A percentile compares a stretch with the other conserved stretches of the same genome.
phyloP scores from a whole-genome alignment of 1,139 yeast genomes.

The Diutina ranongensis region DNA sequence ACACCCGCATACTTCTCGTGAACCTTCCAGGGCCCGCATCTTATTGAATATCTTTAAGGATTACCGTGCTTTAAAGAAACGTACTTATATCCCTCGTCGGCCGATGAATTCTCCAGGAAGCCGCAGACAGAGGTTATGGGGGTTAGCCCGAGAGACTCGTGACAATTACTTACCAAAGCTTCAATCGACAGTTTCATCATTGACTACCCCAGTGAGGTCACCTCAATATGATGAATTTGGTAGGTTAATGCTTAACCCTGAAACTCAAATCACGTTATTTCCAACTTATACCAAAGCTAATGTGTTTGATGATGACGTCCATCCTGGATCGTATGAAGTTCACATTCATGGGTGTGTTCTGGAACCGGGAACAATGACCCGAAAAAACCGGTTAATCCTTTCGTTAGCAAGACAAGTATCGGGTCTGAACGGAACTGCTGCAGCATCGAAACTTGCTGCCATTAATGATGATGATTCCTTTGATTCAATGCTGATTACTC shows the following conservation, averaged over 20 bases:
- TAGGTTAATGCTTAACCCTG: constrained; percentile 23
- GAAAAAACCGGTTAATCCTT: constrained; percentile 59
- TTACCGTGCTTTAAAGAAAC: constrained; percentile 13
- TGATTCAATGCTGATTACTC: neutral
- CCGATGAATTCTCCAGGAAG: constrained; percentile 8
- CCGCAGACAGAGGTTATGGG: constrained; percentile 29
- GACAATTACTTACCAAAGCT: constrained; percentile 46
- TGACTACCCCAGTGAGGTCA: constrained; percentile 36
- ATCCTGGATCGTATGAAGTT: constrained; percentile 28
- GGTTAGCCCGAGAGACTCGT: constrained; percentile 43
- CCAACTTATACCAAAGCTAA: constrained; percentile 49
- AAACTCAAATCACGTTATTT: constrained; percentile 32
- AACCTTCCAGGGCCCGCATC: constrained; percentile 12
- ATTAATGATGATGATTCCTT: neutral
- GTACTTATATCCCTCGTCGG: constrained; percentile 8
- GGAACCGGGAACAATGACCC: constrained; percentile 56
- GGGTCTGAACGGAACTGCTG: constrained; percentile 19
- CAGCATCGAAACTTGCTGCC: neutral
- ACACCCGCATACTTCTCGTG: constrained; percentile 8
- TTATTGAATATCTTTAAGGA: constrained; percentile 17
- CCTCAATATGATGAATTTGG: constrained; percentile 22
- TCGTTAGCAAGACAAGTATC: constrained; percentile 64
- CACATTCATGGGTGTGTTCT: constrained; percentile 66
- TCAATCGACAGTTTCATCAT: constrained; percentile 34
- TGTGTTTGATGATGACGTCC: constrained; percentile 12